Evolutionary conservation across 805 yeast genomes (phyloP), one percentile per base, ranked within the genome.

Genomic region (Kodamaea hsintzibuensis): DNA sequence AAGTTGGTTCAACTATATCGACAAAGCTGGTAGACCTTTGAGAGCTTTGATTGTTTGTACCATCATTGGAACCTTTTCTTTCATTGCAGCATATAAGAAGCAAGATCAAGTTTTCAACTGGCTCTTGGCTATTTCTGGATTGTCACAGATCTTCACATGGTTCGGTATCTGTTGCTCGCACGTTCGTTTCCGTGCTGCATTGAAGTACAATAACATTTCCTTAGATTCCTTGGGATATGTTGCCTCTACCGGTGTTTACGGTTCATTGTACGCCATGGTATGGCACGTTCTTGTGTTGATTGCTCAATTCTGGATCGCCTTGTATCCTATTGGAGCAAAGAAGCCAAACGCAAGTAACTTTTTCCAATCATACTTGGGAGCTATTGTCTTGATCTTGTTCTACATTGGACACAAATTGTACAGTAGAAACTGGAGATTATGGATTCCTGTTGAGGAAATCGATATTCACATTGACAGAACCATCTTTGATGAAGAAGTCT

Each of bases 301-400:
- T 52, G 77, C 75, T 19, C 79, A 75, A 60, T 75, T 75, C 61
- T 75, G 77, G 77, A 74, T 75, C 47, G 76, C 79, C 3, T 70
- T 75, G 53, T 75, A 57, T 66, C 80, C 80, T 7, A 57, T 67
- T 53, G 74, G 60, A 17, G 51, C 55, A 16, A 58, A 61, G 50
- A 64, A 55, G 30, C 68, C 72, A n/a, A 55, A 61, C 49, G 74
- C 64, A 13, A 46, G 54, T 12, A 60, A 62, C 53, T 72, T 72
- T 53, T 72, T 72, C 64, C 69, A 71, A 52, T 60, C 59, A 44
- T 71, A 71, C 58, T 61, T 71, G 52, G 76, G 72, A 48, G 72
- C 68, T 22, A 59, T 66, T 19, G 71, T 71, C n/a, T 61, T 72
- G 35, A 46, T 71, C 18, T 52, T 67, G 6, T 67, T 69, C 55